phyloP scores from a whole-genome alignment of 768 basidiomycete genomes.

The Clitopilus hobsonii region DNA sequence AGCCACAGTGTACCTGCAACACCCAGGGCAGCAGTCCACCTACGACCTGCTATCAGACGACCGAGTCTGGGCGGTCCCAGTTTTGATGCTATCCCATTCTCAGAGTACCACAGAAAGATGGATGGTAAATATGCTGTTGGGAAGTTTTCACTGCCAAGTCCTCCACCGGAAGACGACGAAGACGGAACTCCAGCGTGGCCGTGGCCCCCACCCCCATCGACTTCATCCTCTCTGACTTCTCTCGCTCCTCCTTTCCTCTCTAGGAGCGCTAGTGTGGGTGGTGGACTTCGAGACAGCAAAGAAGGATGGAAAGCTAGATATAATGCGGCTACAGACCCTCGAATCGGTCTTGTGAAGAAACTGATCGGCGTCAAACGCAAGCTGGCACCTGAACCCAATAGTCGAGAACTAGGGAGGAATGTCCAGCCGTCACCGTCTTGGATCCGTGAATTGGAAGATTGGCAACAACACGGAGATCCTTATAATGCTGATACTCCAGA shows the following conservation, averaged over 20 bases:
- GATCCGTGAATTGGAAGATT: constrained; percentile 43
- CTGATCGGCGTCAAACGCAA: constrained; percentile 72
- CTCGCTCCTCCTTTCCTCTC: not conserved
- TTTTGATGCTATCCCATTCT: constrained; percentile 78
- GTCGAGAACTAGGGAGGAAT: constrained; percentile 14
- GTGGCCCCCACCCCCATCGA: constrained; percentile 13
- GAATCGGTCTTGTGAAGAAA: constrained; percentile 63
- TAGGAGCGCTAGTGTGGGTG: not conserved
- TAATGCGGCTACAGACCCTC: constrained; percentile 61
- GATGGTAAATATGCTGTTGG: constrained; percentile 75
- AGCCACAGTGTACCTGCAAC: constrained; percentile 45
- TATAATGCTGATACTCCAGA: constrained; percentile 24
- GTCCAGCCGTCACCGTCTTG: constrained; percentile 35
- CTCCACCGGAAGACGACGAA: constrained; percentile 47
- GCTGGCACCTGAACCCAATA: constrained; percentile 29
- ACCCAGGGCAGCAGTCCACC: constrained; percentile 38
- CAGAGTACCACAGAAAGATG: constrained; percentile 50
- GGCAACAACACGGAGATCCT: constrained; percentile 29
- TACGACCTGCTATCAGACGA: constrained; percentile 22
- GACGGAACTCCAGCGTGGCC: constrained; percentile 11
- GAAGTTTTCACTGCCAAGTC: constrained; percentile 68
- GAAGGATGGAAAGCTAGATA: constrained; percentile 52
- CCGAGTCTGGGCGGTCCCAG: constrained; percentile 16
- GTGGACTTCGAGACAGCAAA: constrained; percentile 3
- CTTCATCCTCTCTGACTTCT: constrained; percentile 10